Evolutionary conservation across 371 early-diverging fungal genomes (phyloP).

Genomic region (Choanephora cucurbitarum): DNA sequence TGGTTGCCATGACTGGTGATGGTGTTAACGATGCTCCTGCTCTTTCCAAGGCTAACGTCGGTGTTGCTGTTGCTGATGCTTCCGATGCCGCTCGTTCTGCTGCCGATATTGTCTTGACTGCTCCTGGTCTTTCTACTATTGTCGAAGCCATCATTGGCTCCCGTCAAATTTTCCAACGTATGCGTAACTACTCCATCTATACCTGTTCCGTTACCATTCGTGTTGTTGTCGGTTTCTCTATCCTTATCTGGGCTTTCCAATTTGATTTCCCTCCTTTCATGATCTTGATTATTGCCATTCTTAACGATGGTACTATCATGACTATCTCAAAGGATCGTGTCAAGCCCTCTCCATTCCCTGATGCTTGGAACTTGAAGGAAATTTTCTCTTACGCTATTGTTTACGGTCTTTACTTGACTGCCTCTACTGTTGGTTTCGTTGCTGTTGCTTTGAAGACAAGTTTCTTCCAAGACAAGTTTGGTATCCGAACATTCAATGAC

Average conservation of each 20-base stretch:
- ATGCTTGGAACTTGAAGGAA: conserved; percentile 59
- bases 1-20: conserved; percentile 94
- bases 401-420: conserved; percentile 57
- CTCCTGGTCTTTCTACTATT: conserved; percentile 76
- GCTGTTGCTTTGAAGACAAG: conserved; percentile 39
- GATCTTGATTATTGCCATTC: conserved; percentile 60
- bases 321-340: conserved; percentile 63
- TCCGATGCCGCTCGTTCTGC: conserved; percentile 78
- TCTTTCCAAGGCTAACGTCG: conserved; percentile 82
- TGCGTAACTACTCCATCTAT: conserved; percentile 62
- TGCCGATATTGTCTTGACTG: conserved; percentile 77
- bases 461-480: conserved; percentile 52
- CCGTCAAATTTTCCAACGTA: conserved; percentile 74
- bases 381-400: conserved; percentile 59
- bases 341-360: conserved; percentile 55
- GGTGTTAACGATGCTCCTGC: conserved; percentile 97
- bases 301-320: conserved; percentile 65
- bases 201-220: conserved; percentile 65
- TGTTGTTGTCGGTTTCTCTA: conserved; percentile 61
- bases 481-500: conserved; percentile 25
- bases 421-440: conserved; percentile 56
- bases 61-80: conserved; percentile 81
- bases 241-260: conserved; percentile 57
- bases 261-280: conserved; percentile 67
- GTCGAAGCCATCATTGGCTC: conserved; percentile 66